These are phyloP conservation scores for Rhodotorula glutinis DNA, from an alignment of 1,284 basidiomycete species.

Conservation along the genomic window DNA sequence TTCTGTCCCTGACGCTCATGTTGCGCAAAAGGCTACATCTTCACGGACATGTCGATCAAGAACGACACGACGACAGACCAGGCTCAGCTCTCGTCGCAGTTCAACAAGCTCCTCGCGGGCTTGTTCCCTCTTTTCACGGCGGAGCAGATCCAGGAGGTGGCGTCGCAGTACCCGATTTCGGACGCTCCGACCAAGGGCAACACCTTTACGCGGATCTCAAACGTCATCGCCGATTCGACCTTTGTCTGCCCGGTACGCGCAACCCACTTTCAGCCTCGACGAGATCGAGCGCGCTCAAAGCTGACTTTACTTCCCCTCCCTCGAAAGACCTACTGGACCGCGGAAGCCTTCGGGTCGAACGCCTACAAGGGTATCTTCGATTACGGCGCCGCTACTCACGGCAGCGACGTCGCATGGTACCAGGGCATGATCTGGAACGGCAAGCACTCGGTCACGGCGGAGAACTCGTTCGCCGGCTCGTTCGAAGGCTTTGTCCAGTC, in stretches of 20 bases:
- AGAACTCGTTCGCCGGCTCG: constrained; percentile 3
- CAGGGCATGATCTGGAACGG: background rate
- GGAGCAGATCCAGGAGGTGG: background rate
- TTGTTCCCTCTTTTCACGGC: constrained; percentile 1
- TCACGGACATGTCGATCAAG: background rate
- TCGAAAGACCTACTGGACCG: background rate
- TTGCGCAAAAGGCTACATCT: background rate
- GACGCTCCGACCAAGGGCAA: background rate
- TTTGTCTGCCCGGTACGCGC: background rate
- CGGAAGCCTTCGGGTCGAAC: background rate
- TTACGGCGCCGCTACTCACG: background rate
- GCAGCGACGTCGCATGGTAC: constrained; percentile 1
- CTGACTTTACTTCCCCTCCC: background rate
- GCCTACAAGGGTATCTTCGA: constrained; percentile 1
- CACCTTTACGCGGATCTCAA: background rate
- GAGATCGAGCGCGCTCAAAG: too few species aligned
- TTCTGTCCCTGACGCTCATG: too few species aligned
- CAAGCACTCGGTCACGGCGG: constrained; percentile 2
- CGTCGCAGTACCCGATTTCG: background rate
- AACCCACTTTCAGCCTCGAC: background rate
- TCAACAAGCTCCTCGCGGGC: constrained; percentile 3
- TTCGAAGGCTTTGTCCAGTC: constrained; percentile 2
- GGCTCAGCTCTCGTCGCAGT: background rate
- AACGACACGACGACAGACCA: background rate
- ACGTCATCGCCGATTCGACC: constrained; percentile 1